Conservation (phyloP, 495 filamentous ascomycete species). For the Neurospora sp. region DNA sequence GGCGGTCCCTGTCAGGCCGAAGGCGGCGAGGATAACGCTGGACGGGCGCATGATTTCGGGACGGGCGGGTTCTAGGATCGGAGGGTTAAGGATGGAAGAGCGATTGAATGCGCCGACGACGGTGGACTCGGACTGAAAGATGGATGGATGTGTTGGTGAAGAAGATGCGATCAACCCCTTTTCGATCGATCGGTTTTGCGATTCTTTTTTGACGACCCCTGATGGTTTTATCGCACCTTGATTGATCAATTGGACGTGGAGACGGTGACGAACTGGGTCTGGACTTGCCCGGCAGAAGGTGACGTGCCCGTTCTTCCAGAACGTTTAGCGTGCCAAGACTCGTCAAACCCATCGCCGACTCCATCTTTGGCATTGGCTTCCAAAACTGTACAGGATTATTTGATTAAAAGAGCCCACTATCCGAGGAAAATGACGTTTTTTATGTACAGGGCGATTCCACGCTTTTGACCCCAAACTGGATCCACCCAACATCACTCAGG, state of each 20-base stretch:
- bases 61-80: neutral
- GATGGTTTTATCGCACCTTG: neutral
- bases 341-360: neutral
- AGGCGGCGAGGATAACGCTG: slow-evolving; percentile 8
- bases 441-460: neutral
- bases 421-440: neutral
- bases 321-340: neutral
- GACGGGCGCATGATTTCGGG: slow-evolving; percentile 13
- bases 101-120: neutral
- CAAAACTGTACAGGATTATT: neutral
- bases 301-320: neutral
- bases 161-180: neutral
- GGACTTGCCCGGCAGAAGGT: neutral
- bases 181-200: neutral
- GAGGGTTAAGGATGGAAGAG: neutral
- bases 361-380: neutral
- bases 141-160: neutral
- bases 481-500: neutral
- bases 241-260: neutral
- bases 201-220: neutral
- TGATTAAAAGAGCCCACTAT: fast-evolving
- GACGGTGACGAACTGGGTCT: neutral
- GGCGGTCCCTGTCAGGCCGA: slow-evolving; percentile 8
- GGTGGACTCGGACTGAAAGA: neutral
- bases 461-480: neutral